Evolutionary conservation across 1,139 yeast genomes (phyloP), one percentile per base, ranked within the genome.

Genomic region (Entelexis paramagnoliae): DNA sequence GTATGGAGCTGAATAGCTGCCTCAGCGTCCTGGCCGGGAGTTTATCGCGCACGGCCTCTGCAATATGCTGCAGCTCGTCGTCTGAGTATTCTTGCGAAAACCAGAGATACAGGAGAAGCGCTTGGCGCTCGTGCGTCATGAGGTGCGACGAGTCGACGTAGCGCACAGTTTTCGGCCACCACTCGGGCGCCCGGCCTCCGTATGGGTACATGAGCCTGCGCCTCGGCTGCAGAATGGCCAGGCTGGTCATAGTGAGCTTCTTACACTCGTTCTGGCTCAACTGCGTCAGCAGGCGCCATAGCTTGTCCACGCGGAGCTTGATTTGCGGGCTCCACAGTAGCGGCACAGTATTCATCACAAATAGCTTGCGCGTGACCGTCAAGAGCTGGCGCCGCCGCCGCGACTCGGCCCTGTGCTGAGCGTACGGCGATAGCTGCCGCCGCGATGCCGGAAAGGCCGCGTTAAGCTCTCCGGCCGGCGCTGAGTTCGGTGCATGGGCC

Each of bases 71-170:
- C 17, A 41, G 17, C 32, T 19, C 32, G 7, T 5, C 4, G 2
- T 13, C 7, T 2, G 14, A 28, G 13, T 53, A 47, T 14, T n/a
- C 14, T 4, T 52, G 52, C 19, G 33, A 4, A 14, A 48, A 17
- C 19, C 26, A 35, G 11, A 46, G 17, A 48, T 53, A 48, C 3
- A 46, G n/a, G 9, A 50, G 9, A 4, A 54, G 22, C 11, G 45
- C 46, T 6, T 24, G 10, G 2, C 57, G 50, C 30, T 50, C 50
- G 14, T 20, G 34, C 3, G n/a, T 1, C 3, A 13, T 13, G n/a
- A 54, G 28, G 33, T 54, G 57, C 24, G 50, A 35, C 5, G 57
- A 44, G 20, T 54, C 57, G 4, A 11, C 7, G 43, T 48, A 54
- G 3, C 39, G 42, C n/a, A 54, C 34, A 13, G 29, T 22, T 6